Conservation (phyloP, 305 asterid genomes). For the Fraxinus albicans region DNA sequence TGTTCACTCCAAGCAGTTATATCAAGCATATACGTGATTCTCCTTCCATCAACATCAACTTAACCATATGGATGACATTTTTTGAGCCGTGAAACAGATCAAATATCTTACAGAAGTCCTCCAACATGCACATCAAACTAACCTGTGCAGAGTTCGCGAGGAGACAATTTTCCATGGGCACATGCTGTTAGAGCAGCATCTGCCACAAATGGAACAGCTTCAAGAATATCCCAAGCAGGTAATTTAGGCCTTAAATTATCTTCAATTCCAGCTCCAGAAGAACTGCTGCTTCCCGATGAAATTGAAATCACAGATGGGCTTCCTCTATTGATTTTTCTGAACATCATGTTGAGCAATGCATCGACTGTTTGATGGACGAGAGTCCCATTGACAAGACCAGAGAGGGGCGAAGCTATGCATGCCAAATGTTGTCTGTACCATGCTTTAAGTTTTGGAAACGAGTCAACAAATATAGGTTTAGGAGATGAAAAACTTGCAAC, state of each 20-base stretch:
- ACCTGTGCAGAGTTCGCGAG: conserved; percentile 99
- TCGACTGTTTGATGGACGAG: conserved; percentile 85
- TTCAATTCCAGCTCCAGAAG: conserved; percentile 73
- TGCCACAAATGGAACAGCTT: conserved; percentile 94
- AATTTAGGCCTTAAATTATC: conserved; percentile 71
- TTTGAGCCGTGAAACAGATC: not conserved
- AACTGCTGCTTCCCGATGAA: conserved; percentile 79
- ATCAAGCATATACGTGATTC: not conserved
- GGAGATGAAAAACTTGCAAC: conserved; percentile 69
- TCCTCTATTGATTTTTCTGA: conserved; percentile 63
- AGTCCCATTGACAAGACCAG: conserved; percentile 85
- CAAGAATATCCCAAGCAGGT: conserved; percentile 98
- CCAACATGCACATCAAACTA: conserved; percentile 15
- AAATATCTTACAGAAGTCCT: not conserved
- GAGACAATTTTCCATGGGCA: conserved; percentile 85
- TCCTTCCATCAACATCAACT: not conserved
- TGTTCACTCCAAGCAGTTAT: not conserved
- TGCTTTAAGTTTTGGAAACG: conserved; percentile 89
- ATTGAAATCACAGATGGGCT: conserved; percentile 55
- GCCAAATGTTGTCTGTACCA: conserved; percentile 98
- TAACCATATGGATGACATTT: not conserved
- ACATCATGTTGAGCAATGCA: conserved; percentile 80
- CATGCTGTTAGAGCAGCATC: conserved; percentile 97
- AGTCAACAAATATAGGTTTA: conserved; percentile 88
- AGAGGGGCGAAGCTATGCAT: conserved; percentile 89